Percentiles rank a stretch among this genome's conserved stretches.
Evolutionary conservation across 1,284 basidiomycete genomes (phyloP).

Genomic region (Sphaerobolus stellatus): DNA sequence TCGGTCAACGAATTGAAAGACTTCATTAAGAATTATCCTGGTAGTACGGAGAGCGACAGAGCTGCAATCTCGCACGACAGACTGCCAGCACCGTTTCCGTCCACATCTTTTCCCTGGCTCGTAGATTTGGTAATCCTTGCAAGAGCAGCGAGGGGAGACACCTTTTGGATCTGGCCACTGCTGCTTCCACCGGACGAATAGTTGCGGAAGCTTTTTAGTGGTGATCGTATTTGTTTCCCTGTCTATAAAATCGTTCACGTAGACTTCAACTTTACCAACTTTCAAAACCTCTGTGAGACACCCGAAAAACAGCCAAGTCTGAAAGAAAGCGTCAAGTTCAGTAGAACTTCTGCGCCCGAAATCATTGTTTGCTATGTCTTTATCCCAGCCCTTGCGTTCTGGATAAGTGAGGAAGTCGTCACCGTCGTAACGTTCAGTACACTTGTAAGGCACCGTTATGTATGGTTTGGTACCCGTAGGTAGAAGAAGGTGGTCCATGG

Average conservation of each 20-base stretch:
- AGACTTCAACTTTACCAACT: neutral
- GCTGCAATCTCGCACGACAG: too few relatives aligned
- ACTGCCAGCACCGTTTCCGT: too few relatives aligned
- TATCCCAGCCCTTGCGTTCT: neutral
- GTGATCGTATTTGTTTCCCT: neutral
- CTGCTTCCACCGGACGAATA: neutral
- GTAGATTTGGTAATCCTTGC: too few relatives aligned
- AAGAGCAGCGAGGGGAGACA: too few relatives aligned
- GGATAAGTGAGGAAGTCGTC: neutral
- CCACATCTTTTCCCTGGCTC: too few relatives aligned
- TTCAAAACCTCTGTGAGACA: neutral
- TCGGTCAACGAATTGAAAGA: too few relatives aligned
- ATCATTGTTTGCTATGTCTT: neutral
- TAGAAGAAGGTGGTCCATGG: neutral
- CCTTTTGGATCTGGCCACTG: neutral
- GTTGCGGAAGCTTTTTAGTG: neutral
- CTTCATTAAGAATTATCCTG: too few relatives aligned
- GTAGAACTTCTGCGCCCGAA: neutral
- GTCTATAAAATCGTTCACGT: neutral
- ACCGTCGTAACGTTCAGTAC: neutral
- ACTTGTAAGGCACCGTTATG: neutral
- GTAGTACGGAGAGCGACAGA: too few relatives aligned
- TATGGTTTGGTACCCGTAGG: neutral
- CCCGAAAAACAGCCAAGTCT: neutral
- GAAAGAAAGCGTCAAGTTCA: neutral